Base-by-base conservation (phyloP, 1,284 basidiomycete species). In the Agroathelia rolfsii region DNA sequence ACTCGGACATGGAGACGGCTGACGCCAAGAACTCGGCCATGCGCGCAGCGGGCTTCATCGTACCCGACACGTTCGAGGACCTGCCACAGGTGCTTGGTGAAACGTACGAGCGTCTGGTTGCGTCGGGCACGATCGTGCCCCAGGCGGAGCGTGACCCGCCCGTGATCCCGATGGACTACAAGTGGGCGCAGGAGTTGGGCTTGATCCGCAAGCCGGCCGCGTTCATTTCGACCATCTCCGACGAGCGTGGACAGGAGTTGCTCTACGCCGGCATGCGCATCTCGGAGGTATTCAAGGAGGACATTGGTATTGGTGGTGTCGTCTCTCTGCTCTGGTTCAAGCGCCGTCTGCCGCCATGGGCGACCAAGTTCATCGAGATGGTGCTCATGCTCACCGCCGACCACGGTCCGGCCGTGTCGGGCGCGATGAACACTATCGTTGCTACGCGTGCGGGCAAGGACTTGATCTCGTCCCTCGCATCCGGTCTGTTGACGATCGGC, bases 391-490 rank as follows among this genome's bases (percentile, higher is more conserved):
- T 98, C 45, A 97, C 93, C 15, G 94, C 93, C 47, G 94, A 98
- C 62, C 94, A 98, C 66, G 93, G 89, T 53, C 89, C 89, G n/a
- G 89, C 89, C 41, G 84, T 88, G n/a, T 84, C 79, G 56, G 80
- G 93, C 66, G 94, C 94, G 19, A 98, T 98, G 94, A 98, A 95
- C 73, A 97, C 94, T 43, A 97, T 98, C 58, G 93, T 98, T 58
- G 93, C 94, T 17, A 84, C 92, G 28, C 93, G 94, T 69, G 94
- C 94, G 30, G 94, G 94, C 61, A 98, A 98, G 69, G 94, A 98
- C 61, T 66, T 98, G 47, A 93, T 98, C 58, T 96, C 92, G 15
- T 96, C 90, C 43, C 74, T 98, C 43, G 87, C 88, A 9, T 90
- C 93, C 39, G 94, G 94, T 73, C 76, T 97, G 40, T 71, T 98